Evolutionary conservation across 1,139 yeast genomes (phyloP).

Genomic region (Kurtzmaniella quercitrusa): DNA sequence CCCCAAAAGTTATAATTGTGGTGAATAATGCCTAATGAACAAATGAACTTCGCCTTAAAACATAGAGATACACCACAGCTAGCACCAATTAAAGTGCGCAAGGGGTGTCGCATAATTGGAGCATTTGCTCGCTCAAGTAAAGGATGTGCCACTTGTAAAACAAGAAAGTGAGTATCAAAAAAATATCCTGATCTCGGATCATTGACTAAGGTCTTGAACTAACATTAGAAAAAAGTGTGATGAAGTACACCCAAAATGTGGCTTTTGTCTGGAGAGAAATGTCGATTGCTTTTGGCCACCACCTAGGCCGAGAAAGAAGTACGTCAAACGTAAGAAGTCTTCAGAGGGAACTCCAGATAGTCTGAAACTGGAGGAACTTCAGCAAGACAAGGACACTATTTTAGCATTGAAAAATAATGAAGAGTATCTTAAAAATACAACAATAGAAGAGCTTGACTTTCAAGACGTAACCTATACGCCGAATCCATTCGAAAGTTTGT

Average conservation of each 20-base stretch:
- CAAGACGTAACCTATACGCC: not conserved
- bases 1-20: too few relatives aligned
- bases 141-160: conserved; percentile 1
- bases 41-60: not conserved
- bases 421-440: not conserved
- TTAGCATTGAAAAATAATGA: not conserved
- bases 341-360: not conserved
- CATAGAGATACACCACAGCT: not conserved
- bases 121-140: not conserved
- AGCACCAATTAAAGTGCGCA: not conserved
- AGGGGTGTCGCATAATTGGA: not conserved
- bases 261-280: conserved; percentile 17
- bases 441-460: not conserved
- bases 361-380: not conserved
- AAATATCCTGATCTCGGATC: too few relatives aligned
- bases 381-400: not conserved
- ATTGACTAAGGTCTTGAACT: not conserved
- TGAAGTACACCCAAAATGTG: conserved; percentile 22
- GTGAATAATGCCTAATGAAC: not conserved
- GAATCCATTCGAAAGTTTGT: not conserved
- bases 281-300: conserved; percentile 15
- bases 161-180: not conserved
- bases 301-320: conserved; percentile 1
- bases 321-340: not conserved
- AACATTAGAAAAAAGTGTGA: conserved; percentile 20